phyloP scores from a whole-genome alignment of 2,329 filamentous ascomycete species.

The Cadophora luteo-olivacea region DNA sequence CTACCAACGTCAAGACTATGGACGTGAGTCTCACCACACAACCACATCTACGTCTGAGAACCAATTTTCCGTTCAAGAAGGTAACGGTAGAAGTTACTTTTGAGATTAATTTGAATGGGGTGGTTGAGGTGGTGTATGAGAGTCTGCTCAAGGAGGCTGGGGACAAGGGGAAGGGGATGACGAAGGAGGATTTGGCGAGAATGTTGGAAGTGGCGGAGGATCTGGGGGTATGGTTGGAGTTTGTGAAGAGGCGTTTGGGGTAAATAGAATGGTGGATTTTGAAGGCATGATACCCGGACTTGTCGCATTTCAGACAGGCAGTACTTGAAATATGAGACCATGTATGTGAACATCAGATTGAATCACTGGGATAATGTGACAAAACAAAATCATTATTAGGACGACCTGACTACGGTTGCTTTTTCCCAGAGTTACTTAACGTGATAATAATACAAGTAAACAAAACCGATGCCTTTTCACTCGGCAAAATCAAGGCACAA shows the following conservation, averaged over 20 bases:
- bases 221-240: constrained; percentile 59
- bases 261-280: constrained; percentile 16
- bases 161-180: constrained; percentile 32
- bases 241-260: constrained; percentile 47
- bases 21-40: constrained; percentile 42
- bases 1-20: constrained; percentile 27
- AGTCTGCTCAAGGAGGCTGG: constrained; percentile 37
- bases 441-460: neutral
- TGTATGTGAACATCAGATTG: neutral
- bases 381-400: too few species aligned
- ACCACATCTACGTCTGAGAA: constrained; percentile 38
- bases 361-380: too few species aligned
- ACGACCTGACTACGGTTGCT: too few species aligned
- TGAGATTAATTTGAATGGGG: constrained; percentile 41
- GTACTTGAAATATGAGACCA: neutral
- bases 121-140: constrained; percentile 41
- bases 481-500: neutral
- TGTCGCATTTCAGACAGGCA: constrained; percentile 1
- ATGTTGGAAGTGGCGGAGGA: constrained; percentile 56
- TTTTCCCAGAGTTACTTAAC: too few species aligned
- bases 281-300: constrained; percentile 21
- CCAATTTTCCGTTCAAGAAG: constrained; percentile 41
- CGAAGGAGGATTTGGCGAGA: constrained; percentile 47
- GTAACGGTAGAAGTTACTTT: constrained; percentile 43
- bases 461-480: neutral